Base-by-base conservation (phyloP, 2,329 filamentous ascomycete genomes). In the Claviceps spartinae region DNA sequence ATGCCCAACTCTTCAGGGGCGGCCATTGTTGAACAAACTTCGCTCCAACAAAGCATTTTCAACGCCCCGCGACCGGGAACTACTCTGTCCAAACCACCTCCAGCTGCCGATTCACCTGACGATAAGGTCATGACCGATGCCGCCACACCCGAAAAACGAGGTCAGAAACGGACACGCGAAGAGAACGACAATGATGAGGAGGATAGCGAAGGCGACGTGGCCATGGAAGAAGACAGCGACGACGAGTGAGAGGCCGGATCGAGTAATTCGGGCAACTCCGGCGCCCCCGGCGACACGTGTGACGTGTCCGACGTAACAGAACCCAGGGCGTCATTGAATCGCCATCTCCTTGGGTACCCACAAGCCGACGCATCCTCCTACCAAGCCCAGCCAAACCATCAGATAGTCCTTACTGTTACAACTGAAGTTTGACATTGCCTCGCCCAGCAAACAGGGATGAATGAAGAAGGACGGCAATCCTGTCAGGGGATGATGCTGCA, bases 391-490 rank as follows among this genome's bases (percentile, higher is more conserved):
- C 90, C 91, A 97, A 52, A 88, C 71, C 69, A 88, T 78, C 62
- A 97, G 74, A 71, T 97, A 97, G 60, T 83, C 75, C 61, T 82
- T 68, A 64, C 74, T 72, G 63, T 74, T 67, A 60, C 79, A 82
- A 59, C 77, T 70, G 61, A 88, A 82, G 49, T 71, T 73, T 59
- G 74, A 73, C 77, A 97, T 86, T 50, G 86, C 86, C 57, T 91
- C 85, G 52, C 85, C 86, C 8, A 93, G 86, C 65, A 87, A 81
- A 69, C 93, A 97, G 24, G 93, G 91, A 70, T 98, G 93, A 60
- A 97, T 77, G 68, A 95, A 96, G 68, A 91, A 96, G 48, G 82
- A 79, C 42, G 89, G 88, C 54, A 83, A 68, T 50, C 85, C 85
- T 53, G 82, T 87, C 54, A 86, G 68, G 50, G 93, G 91, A 74